phyloP scores from a whole-genome alignment of 495 filamentous ascomycete species.

The Penicillium goetzii region DNA sequence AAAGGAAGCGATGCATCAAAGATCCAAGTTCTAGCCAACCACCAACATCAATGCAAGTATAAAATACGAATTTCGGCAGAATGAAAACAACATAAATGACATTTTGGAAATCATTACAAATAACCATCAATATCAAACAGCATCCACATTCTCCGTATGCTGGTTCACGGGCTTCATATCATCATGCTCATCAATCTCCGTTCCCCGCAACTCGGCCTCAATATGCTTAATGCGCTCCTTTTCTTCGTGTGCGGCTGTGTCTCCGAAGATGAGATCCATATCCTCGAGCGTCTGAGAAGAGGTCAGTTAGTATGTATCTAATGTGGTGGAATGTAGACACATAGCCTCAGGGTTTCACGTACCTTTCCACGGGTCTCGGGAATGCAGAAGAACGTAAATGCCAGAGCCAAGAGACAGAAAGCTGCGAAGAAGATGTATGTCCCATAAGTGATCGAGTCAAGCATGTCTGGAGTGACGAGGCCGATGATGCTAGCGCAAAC shows the following conservation, averaged over 20 bases:
- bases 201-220: slow-evolving; percentile 64
- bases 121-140: background rate
- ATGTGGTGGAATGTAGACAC: background rate
- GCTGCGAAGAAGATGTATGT: slow-evolving; percentile 81
- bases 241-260: slow-evolving; percentile 69
- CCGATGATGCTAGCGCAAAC: slow-evolving; percentile 59
- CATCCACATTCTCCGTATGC: slow-evolving; percentile 27
- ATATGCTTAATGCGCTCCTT: slow-evolving; percentile 74
- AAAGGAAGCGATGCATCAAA: too few species aligned
- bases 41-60: too few species aligned
- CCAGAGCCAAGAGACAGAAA: slow-evolving; percentile 66
- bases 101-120: background rate
- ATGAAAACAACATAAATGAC: background rate
- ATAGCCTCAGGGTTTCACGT: background rate
- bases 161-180: slow-evolving; percentile 33
- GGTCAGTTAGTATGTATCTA: background rate
- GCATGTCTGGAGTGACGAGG: slow-evolving; percentile 77
- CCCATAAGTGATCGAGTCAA: slow-evolving; percentile 69
- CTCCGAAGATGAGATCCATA: slow-evolving; percentile 78
- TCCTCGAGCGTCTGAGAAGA: slow-evolving; percentile 48
- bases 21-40: too few species aligned
- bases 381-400: slow-evolving; percentile 60
- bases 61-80: too few species aligned
- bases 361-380: slow-evolving; percentile 64
- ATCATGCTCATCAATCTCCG: slow-evolving; percentile 33